Evolutionary conservation across 73 alveolate species (phyloP).

Genomic region (Blepharisma japonicum): DNA sequence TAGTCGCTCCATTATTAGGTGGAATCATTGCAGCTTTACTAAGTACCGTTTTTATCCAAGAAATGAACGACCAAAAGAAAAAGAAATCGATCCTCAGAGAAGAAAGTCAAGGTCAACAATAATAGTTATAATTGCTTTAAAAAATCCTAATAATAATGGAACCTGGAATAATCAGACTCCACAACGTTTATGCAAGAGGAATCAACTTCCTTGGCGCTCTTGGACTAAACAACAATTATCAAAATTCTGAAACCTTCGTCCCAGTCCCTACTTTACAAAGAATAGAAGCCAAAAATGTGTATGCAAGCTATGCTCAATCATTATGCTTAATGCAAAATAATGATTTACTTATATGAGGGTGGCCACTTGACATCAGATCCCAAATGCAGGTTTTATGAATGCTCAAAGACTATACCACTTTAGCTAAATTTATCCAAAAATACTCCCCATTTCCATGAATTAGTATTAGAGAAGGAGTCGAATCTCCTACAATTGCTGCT

Average conservation of each 20-base stretch:
- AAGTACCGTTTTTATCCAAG: too few species aligned
- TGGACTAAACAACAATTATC: conserved; percentile 7
- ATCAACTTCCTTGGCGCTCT: conserved; percentile 7
- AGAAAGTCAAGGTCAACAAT: too few species aligned
- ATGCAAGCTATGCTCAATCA: conserved; percentile 26
- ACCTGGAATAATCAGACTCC: not conserved
- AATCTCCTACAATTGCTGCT: conserved; percentile 1
- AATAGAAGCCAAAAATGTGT: not conserved
- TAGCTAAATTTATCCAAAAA: conserved; percentile 15
- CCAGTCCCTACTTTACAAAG: conserved; percentile 11
- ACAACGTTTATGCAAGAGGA: conserved; percentile 31
- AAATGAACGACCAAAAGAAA: too few species aligned
- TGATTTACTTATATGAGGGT: conserved; percentile 25
- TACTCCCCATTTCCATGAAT: conserved; percentile 32
- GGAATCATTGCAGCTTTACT: not conserved
- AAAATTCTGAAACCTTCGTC: not conserved
- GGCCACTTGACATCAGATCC: conserved; percentile 32
- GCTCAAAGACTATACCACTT: not conserved
- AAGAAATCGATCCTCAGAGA: too few species aligned
- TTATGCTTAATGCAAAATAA: not conserved
- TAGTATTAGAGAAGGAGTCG: conserved; percentile 27
- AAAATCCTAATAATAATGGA: too few species aligned
- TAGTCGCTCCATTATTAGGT: conserved; percentile 14
- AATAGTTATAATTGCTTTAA: too few species aligned
- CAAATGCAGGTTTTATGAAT: conserved; percentile 21